Evolutionary conservation across 768 basidiomycete species (phyloP).

Genomic region (Mycena vulgaris): DNA sequence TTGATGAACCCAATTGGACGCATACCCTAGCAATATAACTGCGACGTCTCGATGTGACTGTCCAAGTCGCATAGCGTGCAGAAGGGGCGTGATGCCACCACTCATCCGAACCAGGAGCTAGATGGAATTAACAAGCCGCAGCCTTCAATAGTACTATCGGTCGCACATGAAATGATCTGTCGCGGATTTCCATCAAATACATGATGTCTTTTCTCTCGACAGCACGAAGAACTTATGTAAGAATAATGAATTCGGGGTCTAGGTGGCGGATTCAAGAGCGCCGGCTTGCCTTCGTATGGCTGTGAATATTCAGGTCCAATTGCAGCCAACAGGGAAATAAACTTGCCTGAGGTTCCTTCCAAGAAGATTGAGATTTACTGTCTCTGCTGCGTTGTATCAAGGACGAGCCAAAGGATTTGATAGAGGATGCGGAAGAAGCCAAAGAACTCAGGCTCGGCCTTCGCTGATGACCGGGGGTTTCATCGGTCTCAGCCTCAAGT

Average conservation of each 20-base stretch:
- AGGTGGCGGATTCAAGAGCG: not conserved
- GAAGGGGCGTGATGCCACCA: conserved; percentile 89
- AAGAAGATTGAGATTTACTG: conserved; percentile 41
- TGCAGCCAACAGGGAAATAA: not conserved
- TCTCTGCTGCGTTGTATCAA: conserved; percentile 32
- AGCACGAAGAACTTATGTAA: conserved; percentile 79
- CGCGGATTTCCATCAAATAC: conserved; percentile 87
- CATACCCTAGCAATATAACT: conserved; percentile 81
- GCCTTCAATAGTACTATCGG: not conserved
- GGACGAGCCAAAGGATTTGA: conserved; percentile 48
- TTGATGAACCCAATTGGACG: not conserved
- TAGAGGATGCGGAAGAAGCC: conserved; percentile 50
- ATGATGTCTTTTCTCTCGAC: conserved; percentile 88
- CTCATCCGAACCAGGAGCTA: conserved; percentile 88
- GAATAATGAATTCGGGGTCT: conserved; percentile 30
- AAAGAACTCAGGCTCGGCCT: conserved; percentile 42
- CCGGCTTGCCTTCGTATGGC: conserved; percentile 32
- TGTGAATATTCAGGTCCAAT: conserved; percentile 4
- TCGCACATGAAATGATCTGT: conserved; percentile 84
- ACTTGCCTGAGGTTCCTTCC: conserved; percentile 71
- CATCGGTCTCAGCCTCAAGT: conserved; percentile 38
- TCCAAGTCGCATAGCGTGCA: conserved; percentile 91
- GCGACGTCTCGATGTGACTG: conserved; percentile 85
- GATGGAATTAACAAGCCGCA: conserved; percentile 8
- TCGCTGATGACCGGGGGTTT: conserved; percentile 38